A percentile compares a stretch with the other conserved stretches of the same genome.
phyloP scores from a whole-genome alignment of 495 filamentous ascomycete genomes.

The Neurospora sp. region DNA sequence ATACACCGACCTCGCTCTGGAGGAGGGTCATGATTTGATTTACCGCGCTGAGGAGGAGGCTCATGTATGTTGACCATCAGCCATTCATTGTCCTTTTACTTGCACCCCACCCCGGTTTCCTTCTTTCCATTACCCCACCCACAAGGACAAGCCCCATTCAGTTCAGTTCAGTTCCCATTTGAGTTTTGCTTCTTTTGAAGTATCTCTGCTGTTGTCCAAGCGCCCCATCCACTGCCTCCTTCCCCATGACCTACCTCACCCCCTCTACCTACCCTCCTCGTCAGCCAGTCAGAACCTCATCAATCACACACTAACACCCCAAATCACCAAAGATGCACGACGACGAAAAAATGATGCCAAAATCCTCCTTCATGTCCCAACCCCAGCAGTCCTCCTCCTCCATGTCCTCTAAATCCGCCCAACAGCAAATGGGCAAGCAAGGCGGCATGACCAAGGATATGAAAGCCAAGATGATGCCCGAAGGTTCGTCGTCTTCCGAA shows the following conservation, averaged over 20 bases:
- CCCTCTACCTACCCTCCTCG: too few species aligned
- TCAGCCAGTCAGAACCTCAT: background rate
- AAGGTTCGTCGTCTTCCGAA: background rate
- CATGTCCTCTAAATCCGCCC: background rate
- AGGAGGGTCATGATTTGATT: conserved; percentile 21
- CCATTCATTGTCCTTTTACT: too few species aligned
- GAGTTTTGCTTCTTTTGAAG: too few species aligned
- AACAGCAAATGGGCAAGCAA: background rate
- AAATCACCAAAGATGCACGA: conserved; percentile 9
- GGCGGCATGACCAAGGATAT: background rate
- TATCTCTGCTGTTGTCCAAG: background rate
- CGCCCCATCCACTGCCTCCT: background rate
- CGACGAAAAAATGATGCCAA: conserved; percentile 7
- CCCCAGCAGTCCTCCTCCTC: background rate
- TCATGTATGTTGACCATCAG: conserved; percentile 7
- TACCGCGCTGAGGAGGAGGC: conserved; percentile 21
- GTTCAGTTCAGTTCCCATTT: too few species aligned
- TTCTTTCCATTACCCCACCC: too few species aligned
- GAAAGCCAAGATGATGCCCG: background rate
- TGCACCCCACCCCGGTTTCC: too few species aligned
- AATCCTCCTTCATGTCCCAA: background rate
- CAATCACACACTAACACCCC: background rate
- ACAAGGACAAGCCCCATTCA: too few species aligned
- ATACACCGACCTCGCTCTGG: conserved; percentile 18
- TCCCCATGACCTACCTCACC: background rate